Base-by-base conservation (phyloP, 345 rosid genomes). In the Microcos paniculata region DNA sequence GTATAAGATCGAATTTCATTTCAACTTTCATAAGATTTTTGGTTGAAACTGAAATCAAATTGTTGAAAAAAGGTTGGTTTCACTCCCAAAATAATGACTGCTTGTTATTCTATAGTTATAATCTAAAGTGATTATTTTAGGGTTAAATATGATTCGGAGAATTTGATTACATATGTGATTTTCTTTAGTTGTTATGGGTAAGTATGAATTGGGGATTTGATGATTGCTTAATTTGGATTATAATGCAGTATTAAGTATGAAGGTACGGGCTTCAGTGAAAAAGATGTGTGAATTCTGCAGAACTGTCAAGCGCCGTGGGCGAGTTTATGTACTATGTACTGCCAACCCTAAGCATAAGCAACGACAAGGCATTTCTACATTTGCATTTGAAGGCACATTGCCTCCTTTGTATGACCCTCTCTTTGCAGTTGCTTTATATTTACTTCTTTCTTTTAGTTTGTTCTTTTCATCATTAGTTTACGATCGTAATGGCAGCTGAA, bases 221-320 rank as follows among this genome's bases (percentile, higher is more conserved):
- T 33, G 46, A n/a, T 51, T 31, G 33, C n/a, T 43, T 24, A 66
- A 43, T 66, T 64, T 70, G 59, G 73, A 51, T 70, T 51, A 51
- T 70, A 31, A 28, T 73, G 62, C 79, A 86, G 88, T 59, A 77
- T 43, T 80, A 70, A 70, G 30, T 48, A 88, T 86, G 99, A 96
- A 96, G 97, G 97, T 93, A 69, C 84, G 98, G 30, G 91, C 98
- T 16, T 96, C 97, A 8, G 95, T 93, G 87, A 96, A 96, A 88
- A 96, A 93, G 89, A 82, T 93, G 97, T 92, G 98, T 69, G 97
- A 96, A 83, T 96, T 90, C 62, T 96, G 98, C 77, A 89, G 80
- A 82, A 90, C 93, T 9, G 84, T 93, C 69, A 93, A 93, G 79
- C 96, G 97, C 10, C 91, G 97, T 26, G 97, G 99, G 62, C 92